Evolutionary conservation across 2,329 filamentous ascomycete genomes (phyloP).

Genomic region (Phaeosphaeria sp.): DNA sequence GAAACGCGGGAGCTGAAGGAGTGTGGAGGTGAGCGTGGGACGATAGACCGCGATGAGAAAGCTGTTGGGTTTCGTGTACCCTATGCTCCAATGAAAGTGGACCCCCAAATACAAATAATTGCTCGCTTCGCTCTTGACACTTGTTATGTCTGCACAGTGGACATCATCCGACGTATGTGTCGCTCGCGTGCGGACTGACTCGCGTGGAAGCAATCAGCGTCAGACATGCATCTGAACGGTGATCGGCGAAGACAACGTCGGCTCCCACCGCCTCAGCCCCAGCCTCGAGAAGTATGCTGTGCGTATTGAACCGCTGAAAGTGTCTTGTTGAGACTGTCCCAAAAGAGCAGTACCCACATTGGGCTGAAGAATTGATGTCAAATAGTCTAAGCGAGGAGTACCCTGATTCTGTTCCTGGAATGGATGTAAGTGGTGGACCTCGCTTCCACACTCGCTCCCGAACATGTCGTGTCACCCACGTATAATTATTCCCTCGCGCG

Average conservation of each 20-base stretch:
- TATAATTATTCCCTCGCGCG: conserved; percentile 4
- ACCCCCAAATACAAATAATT: too few relatives aligned
- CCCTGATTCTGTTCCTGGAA: neutral
- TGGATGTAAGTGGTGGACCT: too few relatives aligned
- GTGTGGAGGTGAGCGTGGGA: too few relatives aligned
- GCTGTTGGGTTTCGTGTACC: too few relatives aligned
- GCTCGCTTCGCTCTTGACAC: neutral
- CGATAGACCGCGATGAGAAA: too few relatives aligned
- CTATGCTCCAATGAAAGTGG: too few relatives aligned
- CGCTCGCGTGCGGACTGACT: neutral
- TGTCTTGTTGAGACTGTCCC: neutral
- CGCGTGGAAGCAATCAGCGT: neutral
- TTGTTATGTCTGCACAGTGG: too few relatives aligned
- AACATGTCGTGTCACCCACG: neutral
- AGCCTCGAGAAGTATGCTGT: neutral
- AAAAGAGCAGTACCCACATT: neutral
- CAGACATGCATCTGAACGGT: neutral
- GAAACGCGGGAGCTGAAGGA: too few relatives aligned
- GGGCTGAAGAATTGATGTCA: neutral
- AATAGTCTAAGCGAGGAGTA: neutral
- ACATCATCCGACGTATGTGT: neutral
- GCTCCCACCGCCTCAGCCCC: neutral
- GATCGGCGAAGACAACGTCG: neutral
- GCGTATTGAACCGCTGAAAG: neutral
- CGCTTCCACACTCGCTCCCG: neutral